These are phyloP conservation scores for Aureobasidium sp. DNA, from an alignment of 2,329 filamentous ascomycete species.

Conservation along the genomic window DNA sequence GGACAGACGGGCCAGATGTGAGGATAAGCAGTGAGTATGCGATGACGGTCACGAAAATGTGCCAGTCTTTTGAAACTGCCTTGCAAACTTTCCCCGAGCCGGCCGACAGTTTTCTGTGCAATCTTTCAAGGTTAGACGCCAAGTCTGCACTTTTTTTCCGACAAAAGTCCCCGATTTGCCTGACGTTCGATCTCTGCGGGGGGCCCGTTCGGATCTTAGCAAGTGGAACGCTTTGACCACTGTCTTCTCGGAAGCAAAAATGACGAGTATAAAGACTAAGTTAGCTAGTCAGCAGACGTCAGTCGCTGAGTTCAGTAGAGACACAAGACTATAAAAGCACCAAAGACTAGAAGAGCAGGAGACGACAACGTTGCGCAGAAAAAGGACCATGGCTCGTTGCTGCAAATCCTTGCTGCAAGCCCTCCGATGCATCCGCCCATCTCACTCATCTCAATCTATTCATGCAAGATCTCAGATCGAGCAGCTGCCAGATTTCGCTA, in stretches of 20 bases:
- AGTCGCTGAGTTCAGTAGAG: not conserved
- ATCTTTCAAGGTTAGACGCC: not conserved
- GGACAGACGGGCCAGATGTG: not conserved
- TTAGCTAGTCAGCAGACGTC: not conserved
- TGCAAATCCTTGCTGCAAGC: not conserved
- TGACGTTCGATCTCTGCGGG: not conserved
- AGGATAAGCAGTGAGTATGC: not conserved
- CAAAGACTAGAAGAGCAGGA: not conserved
- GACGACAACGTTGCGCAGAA: not conserved
- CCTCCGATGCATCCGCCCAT: not conserved
- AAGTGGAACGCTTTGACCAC: not conserved
- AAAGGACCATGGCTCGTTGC: not conserved
- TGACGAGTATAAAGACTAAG: not conserved
- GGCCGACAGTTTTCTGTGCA: not conserved
- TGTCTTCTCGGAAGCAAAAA: not conserved
- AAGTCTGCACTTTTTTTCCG: not conserved
- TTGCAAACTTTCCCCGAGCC: not conserved
- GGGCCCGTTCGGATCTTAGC: not conserved
- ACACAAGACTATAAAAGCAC: not conserved
- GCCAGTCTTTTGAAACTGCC: not conserved
- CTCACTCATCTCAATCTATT: not conserved
- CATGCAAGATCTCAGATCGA: constrained; percentile 3
- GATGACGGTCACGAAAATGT: not conserved
- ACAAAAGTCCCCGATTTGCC: not conserved
- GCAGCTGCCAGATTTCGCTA: not conserved